Conservation (phyloP, 371 early-diverging fungal species). For the Circinella minor region DNA sequence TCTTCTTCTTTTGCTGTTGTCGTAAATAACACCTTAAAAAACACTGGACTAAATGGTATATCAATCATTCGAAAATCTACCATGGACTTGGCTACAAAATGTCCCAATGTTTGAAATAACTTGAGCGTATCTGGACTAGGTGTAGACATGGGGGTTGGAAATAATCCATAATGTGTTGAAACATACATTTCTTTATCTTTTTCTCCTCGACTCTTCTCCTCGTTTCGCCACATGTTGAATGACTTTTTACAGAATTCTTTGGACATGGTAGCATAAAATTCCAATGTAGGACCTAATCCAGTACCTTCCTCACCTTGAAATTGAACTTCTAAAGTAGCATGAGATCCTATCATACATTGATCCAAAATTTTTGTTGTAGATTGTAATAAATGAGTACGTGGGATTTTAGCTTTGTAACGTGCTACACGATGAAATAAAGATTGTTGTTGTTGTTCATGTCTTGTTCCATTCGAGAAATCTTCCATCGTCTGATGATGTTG, state of each 20-base stretch:
- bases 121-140: constrained; percentile 20
- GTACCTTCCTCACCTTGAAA: constrained; percentile 92
- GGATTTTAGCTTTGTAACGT: constrained; percentile 82
- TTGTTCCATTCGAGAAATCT: background rate
- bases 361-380: constrained; percentile 81
- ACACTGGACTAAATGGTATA: constrained; percentile 75
- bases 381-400: constrained; percentile 74
- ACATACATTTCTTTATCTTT: constrained; percentile 12
- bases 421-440: constrained; percentile 71
- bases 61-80: constrained; percentile 86
- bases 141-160: constrained; percentile 1
- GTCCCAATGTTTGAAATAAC: constrained; percentile 71
- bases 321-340: constrained; percentile 82
- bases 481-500: background rate
- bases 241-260: constrained; percentile 68
- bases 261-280: constrained; percentile 84
- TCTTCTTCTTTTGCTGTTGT: constrained; percentile 12
- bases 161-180: background rate
- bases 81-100: constrained; percentile 87
- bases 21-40: constrained; percentile 71
- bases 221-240: constrained; percentile 55
- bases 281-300: constrained; percentile 91
- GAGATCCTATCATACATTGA: constrained; percentile 61
- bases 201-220: constrained; percentile 31
- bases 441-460: constrained; percentile 27